These are phyloP conservation scores for Jamesozyma gamospora DNA, from an alignment of 805 yeast species.

Conservation along the genomic window DNA sequence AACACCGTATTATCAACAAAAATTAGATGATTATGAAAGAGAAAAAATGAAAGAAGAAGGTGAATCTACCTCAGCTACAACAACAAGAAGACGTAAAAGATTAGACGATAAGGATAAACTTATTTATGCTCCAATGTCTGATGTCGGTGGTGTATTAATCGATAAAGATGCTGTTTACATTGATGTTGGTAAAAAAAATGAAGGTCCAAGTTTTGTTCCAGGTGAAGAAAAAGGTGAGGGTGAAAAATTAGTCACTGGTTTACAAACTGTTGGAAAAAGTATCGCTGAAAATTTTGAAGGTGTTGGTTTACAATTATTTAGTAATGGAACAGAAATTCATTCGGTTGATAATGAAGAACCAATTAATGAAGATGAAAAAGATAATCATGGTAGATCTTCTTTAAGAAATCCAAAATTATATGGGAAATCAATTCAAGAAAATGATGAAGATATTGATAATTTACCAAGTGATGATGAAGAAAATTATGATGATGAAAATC, in stretches of 20 bases:
- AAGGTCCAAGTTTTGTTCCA: constrained; percentile 39
- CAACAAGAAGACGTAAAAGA: constrained; percentile 78
- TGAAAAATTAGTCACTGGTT: constrained; percentile 70
- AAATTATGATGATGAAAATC: constrained; percentile 33
- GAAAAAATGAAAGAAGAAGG: constrained; percentile 65
- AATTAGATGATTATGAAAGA: constrained; percentile 68
- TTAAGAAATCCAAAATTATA: constrained; percentile 54
- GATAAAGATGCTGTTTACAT: constrained; percentile 97
- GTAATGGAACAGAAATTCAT: constrained; percentile 45
- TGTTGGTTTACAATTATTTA: constrained; percentile 68
- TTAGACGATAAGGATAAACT: constrained; percentile 89
- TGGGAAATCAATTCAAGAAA: constrained; percentile 41
- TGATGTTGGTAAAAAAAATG: constrained; percentile 37
- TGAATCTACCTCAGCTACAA: constrained; percentile 39
- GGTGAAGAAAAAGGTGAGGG: constrained; percentile 74
- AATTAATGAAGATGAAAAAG: constrained; percentile 21
- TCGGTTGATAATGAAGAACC: constrained; percentile 34
- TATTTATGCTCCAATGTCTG: constrained; percentile 98
- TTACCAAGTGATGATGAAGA: constrained; percentile 36
- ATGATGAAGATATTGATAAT: constrained; percentile 37
- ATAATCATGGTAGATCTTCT: constrained; percentile 51
- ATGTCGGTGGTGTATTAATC: constrained; percentile 95
- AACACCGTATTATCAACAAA: constrained; percentile 86
- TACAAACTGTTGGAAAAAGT: constrained; percentile 60
- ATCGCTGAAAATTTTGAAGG: constrained; percentile 50